Evolutionary conservation across 1,139 yeast species (phyloP), one percentile per base, ranked within the genome.

Genomic region (Blastobotrys indianensis): DNA sequence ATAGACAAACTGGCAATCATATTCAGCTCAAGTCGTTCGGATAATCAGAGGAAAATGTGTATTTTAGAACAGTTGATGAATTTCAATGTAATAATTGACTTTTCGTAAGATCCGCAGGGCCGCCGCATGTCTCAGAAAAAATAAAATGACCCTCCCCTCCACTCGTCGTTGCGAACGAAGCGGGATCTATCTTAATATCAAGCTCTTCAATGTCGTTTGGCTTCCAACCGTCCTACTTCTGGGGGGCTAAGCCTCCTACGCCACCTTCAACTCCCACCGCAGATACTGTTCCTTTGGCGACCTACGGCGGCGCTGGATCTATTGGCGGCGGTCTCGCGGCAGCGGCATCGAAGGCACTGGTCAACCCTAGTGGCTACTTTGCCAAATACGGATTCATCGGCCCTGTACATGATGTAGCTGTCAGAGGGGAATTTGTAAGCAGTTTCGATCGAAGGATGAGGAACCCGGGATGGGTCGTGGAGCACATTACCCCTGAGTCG

Each of bases 391-490:
- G 98, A 2, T 86, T 85, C 59, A 97, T 97, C 0, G 96, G 96
- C 1, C 97, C 97, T 0, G 75, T 84, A 37, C 94, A 87, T 62
- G 98, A 92, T 61, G 66, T 92, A 51, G 79, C 80, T 47, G 76
- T 73, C 23, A 74, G 87, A 54, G 73, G 75, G 45, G 96, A 87
- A 65, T 92, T 82, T 63, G 76, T 90, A 17, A 80, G 94, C 52
- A 85, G 94, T 57, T 92, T 81, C 64, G 94, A 92, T 62, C 76
- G 99, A 55, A 76, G 83, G 51, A 84, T 81, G 40, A 73, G 90
- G 51, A 88, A 87, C 60, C 98, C 99, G 15, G 80, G 80, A 62
- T 94, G 94, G 90, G 77, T 82, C n/a, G 72, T 92, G 34, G 98
- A 92, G 65, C 97, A 92, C 61, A 74, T 92, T 45, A 92, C 97